A percentile compares a stretch with the other conserved stretches of the same genome.
These are phyloP conservation scores for Penicillium sp. DNA, from an alignment of 2,329 filamentous ascomycete genomes.

Conservation along the genomic window DNA sequence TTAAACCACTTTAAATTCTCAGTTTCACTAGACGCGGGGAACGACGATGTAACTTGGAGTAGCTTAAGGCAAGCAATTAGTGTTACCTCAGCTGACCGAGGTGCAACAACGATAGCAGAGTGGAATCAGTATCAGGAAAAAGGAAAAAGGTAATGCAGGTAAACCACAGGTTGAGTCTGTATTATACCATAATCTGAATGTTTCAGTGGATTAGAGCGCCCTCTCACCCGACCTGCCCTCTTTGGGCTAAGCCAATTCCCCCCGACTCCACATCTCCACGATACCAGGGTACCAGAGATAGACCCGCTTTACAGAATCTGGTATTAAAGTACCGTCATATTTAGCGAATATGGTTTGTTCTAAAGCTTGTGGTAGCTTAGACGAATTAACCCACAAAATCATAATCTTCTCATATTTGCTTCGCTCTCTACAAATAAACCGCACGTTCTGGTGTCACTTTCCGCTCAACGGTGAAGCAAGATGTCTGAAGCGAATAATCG, in stretches of 20 bases:
- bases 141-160: too few species aligned
- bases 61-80: neutral
- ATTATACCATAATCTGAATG: neutral
- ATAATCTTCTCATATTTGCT: neutral
- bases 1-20: too few species aligned
- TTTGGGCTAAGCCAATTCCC: neutral
- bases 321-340: neutral
- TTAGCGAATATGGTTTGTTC: neutral
- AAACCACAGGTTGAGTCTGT: neutral
- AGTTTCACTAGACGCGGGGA: too few species aligned
- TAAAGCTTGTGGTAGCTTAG: neutral
- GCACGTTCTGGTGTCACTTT: neutral
- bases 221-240: slow-evolving; percentile 1
- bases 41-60: too few species aligned
- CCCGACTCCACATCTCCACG: neutral
- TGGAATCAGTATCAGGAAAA: too few species aligned
- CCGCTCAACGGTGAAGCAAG: neutral
- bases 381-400: neutral
- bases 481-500: slow-evolving; percentile 31
- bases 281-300: neutral
- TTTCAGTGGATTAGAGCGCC: neutral
- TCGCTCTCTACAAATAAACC: neutral
- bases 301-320: neutral
- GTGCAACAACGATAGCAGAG: neutral
- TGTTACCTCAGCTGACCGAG: neutral